These are phyloP conservation scores for Noccaea caerulescens DNA, from an alignment of 345 rosid genomes.

Conservation along the genomic window DNA sequence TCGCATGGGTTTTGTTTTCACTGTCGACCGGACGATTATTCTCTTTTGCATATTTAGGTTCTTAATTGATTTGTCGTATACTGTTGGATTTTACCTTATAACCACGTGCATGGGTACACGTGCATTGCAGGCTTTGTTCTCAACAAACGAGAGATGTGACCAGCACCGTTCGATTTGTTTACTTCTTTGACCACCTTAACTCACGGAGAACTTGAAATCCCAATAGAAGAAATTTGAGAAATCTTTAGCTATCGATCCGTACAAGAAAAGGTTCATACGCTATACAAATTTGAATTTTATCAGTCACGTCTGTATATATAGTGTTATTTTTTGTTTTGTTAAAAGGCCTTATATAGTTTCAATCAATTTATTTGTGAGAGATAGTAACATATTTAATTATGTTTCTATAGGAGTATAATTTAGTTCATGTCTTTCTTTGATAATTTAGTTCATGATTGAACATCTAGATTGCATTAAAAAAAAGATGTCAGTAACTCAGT, in stretches of 20 bases:
- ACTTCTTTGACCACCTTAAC: constrained; percentile 44
- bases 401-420: background rate
- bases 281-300: background rate
- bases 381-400: background rate
- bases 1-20: constrained; percentile 35
- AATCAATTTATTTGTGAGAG: background rate
- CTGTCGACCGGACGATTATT: constrained; percentile 63
- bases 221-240: constrained; percentile 12
- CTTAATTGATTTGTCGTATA: constrained; percentile 61
- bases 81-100: constrained; percentile 55
- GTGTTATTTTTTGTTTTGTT: background rate
- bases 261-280: too few relatives aligned
- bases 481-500: background rate
- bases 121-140: constrained; percentile 52
- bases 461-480: background rate
- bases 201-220: constrained; percentile 18
- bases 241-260: background rate
- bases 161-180: constrained; percentile 37
- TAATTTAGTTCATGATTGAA: background rate
- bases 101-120: constrained; percentile 53
- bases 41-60: constrained; percentile 59
- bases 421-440: background rate
- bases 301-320: background rate
- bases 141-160: constrained; percentile 37
- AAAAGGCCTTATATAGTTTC: background rate